Base-by-base conservation (phyloP, 139 green algal genomes). In the Micractinium conductrix region DNA sequence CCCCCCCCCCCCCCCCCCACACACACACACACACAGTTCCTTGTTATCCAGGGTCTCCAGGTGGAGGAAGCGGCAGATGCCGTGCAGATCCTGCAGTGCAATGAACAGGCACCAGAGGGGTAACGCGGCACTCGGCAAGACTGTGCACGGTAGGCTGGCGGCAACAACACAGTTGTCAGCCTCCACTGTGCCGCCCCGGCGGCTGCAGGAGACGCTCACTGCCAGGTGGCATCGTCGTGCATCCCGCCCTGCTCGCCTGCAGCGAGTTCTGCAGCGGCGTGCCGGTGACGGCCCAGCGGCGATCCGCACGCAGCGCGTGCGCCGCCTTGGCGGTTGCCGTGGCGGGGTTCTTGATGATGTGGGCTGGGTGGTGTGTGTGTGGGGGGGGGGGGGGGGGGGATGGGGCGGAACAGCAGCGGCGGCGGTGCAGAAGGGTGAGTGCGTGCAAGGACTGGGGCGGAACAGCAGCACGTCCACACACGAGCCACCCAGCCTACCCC, bases 261-360 rank as follows among this genome's bases (percentile, higher is more conserved):
- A 84, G 83, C 42, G 45, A 75, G 73, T 87, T 87, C 26, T 73
- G 72, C 14, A 87, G 44, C 14, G 83, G 83, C 0, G 83, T 87
- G 48, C 83, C 83, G 1, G 83, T 87, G 26, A 87, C 30, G 37
- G 76, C 85, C 79, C 79, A 87, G 42, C 87, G 75, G 2, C 87
- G 73, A 33, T 85, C 62, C 40, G 90, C 87, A 38, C 85, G 81
- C 14, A 93, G 82, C 50, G 67, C 63, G 35, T 74, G 53, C 4
- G 70, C 80, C 21, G 89, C 90, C 74, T 89, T 80, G 38, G 88
- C 79, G 40, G 76, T 78, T 43, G 86, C 81, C 17, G 90, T 88
- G 24, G 40, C 75, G 12, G 63, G 37, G 65, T 92, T 93, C 78
- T 94, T 93, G 84, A 95, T 92, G 48, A 50, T 85, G 84, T 95